Base-by-base conservation (phyloP, 2,329 filamentous ascomycete species). In the Pseudomassariella vexata region DNA sequence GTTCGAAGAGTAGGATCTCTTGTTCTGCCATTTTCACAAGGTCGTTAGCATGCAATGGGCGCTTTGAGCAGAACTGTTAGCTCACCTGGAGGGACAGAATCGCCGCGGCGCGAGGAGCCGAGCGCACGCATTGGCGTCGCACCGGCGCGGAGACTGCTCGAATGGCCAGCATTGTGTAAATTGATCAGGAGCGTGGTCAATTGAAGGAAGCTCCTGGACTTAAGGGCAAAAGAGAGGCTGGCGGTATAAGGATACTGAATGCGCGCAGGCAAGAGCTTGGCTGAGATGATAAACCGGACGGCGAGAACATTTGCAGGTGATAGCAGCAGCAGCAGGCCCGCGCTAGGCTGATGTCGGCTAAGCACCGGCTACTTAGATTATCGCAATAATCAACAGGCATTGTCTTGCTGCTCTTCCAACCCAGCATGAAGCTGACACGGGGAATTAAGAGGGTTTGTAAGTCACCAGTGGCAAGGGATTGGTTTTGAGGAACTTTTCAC, bases 71-170 rank as follows among this genome's bases (percentile, higher is more conserved):
- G 11, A 12, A n/a, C 8, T 33, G 35, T 48, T 36, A 41, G 50
- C 69, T 58, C 63, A 85, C 81, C 69, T 81, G 76, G 49, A 71
- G 49, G 35, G 65, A 59, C 35, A 66, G 48, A 40, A 64, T 57
- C 45, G 60, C 60, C 46, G 65, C 64, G 38, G 68, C 70, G 59
- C 74, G 73, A 52, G 73, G 69, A 55, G 77, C 73, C 54, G 76
- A 73, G 62, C 82, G 80, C 63, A 89, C 68, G 73, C 78, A 85
- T 70, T 94, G 85, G 65, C 75, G 67, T 63, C 85, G 77, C 63
- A 79, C 76, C 56, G 85, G 82, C 55, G 76, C 76, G 62, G 80
- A 78, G 62, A 89, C 76, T 53, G 80, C 78, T 67, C 87, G 82
- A 60, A 84, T 70, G 65, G 84, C 80, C 66, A 94, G 72, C 88